Percentiles rank a stretch among this genome's conserved stretches.
phyloP scores from a whole-genome alignment of 1,284 basidiomycete genomes.

The Ceratobasidium sp. region DNA sequence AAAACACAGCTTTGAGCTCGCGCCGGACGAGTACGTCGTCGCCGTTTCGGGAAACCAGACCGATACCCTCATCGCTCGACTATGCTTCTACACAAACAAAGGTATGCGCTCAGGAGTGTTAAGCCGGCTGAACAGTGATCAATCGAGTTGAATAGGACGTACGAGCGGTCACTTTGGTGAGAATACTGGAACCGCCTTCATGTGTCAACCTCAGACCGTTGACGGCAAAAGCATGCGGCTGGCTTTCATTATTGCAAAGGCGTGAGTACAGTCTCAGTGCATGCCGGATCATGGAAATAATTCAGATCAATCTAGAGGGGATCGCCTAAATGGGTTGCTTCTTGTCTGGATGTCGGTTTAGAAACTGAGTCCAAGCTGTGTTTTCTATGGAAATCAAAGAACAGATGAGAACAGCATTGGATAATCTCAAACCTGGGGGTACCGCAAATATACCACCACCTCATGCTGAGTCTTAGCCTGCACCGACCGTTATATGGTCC shows the following conservation, averaged over 20 bases:
- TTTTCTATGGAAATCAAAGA: too few relatives aligned
- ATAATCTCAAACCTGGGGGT: too few relatives aligned
- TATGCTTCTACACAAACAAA: background rate
- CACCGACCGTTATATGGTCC: too few relatives aligned
- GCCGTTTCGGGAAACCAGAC: background rate
- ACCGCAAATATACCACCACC: too few relatives aligned
- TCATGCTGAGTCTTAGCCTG: too few relatives aligned
- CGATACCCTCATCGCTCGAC: background rate
- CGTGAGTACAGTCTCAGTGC: too few relatives aligned
- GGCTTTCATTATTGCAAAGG: background rate
- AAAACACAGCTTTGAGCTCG: background rate
- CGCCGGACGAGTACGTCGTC: background rate
- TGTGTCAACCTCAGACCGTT: background rate
- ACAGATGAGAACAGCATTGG: background rate
- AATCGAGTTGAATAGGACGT: background rate
- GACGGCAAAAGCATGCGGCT: conserved; percentile 1
- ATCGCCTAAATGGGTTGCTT: background rate
- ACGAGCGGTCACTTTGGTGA: background rate
- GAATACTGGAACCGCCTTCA: background rate
- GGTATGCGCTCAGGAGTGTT: background rate
- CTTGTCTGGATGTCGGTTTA: background rate
- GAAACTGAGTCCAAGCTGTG: too few relatives aligned
- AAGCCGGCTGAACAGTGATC: too few relatives aligned
- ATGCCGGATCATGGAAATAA: too few relatives aligned
- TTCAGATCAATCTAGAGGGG: background rate